Evolutionary conservation across 129 eudicot genomes (phyloP).

Genomic region (Oenanthe sinensis): DNA sequence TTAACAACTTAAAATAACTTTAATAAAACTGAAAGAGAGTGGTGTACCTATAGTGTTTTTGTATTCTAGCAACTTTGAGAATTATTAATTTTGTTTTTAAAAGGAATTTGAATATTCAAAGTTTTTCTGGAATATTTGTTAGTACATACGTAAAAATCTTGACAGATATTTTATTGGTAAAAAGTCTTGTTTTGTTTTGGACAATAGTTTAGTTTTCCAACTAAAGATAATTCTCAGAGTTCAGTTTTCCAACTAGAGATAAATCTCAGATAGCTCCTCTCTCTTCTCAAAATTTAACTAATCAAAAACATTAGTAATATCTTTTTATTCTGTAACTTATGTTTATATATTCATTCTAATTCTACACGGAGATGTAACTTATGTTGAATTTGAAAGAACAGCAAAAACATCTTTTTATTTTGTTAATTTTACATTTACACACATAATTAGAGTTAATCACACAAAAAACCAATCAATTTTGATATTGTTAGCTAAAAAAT

Average conservation of each 20-base stretch:
- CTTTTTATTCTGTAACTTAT: not conserved
- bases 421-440: too few species aligned
- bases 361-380: not conserved
- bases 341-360: not conserved
- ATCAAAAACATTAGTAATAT: too few species aligned
- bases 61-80: not conserved
- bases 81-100: not conserved
- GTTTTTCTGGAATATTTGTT: not conserved
- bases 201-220: not conserved
- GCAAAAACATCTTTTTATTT: too few species aligned
- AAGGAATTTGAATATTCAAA: not conserved
- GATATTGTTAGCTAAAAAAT: too few species aligned
- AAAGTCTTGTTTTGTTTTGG: constrained; percentile 2
- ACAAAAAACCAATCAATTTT: too few species aligned
- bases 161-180: not conserved
- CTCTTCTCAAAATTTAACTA: not conserved
- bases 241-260: not conserved
- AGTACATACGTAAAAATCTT: not conserved
- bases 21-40: too few species aligned
- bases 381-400: not conserved
- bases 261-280: not conserved
- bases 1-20: not conserved
- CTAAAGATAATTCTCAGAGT: not conserved
- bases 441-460: too few species aligned
- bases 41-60: too few species aligned